A percentile compares a stretch with the other conserved stretches of the same genome.
phyloP scores from a whole-genome alignment of 306 rosid genomes.

The Acacia confusa region DNA sequence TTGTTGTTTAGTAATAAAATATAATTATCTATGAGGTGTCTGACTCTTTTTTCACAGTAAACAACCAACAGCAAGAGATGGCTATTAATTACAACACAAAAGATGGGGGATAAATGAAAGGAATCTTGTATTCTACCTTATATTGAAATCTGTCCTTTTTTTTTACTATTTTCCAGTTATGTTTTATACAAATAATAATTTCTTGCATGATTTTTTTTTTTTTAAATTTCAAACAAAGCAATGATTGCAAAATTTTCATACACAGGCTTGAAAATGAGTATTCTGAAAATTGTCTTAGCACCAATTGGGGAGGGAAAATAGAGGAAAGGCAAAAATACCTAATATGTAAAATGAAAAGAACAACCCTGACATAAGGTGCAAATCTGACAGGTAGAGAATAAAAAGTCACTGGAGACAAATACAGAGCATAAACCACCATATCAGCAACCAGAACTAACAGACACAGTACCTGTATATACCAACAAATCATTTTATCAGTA shows the following conservation, averaged over 20 bases:
- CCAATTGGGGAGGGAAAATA: neutral
- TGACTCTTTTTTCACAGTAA: neutral
- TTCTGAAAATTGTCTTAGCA: slow-evolving; percentile 16
- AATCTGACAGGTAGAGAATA: slow-evolving; percentile 82
- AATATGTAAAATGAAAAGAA: slow-evolving; percentile 76
- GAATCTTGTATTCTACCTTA: neutral
- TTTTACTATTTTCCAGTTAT: neutral
- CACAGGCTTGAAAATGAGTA: slow-evolving; percentile 16
- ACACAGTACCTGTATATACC: slow-evolving; percentile 64
- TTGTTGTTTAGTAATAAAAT: no score
- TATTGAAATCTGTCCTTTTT: neutral
- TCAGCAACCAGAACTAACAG: slow-evolving; percentile 69
- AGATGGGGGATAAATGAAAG: neutral
- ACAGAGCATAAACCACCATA: slow-evolving; percentile 62
- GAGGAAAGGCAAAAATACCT: slow-evolving; percentile 54
- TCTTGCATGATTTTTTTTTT: neutral
- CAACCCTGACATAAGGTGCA: slow-evolving; percentile 90
- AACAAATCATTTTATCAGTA: slow-evolving; percentile 32
- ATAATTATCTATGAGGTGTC: neutral
- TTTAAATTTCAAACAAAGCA: slow-evolving; percentile 19
- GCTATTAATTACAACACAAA: slow-evolving; percentile 2
- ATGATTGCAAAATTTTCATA: neutral
- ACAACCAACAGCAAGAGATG: neutral
- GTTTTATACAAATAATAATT: slow-evolving; percentile 2
- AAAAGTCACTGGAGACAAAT: slow-evolving; percentile 69